Conservation (phyloP, 345 rosid genomes). For the Eucalyptus polybractea region DNA sequence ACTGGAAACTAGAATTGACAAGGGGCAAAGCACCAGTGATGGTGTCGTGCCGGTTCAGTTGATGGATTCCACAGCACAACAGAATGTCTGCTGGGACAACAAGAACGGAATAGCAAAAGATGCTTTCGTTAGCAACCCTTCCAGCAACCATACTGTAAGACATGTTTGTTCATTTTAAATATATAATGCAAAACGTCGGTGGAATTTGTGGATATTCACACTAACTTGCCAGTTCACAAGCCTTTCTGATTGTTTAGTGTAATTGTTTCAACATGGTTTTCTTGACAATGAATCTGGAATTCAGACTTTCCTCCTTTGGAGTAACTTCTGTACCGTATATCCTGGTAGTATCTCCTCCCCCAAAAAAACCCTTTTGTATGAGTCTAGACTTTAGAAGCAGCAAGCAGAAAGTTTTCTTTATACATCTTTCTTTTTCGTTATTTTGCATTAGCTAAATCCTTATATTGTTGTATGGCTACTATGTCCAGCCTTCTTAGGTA, state of each 20-base stretch:
- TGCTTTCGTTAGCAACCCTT: not conserved
- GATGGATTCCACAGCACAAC: not conserved
- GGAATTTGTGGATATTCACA: not conserved
- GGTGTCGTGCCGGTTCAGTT: not conserved
- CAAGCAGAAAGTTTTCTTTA: not conserved
- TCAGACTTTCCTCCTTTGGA: not conserved
- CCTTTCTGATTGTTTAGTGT: not conserved
- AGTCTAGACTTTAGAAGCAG: not conserved
- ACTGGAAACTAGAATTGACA: not conserved
- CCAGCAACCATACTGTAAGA: slow-evolving; percentile 10
- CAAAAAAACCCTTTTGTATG: not conserved
- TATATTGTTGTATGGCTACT: not conserved
- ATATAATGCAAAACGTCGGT: not conserved
- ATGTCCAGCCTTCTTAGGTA: not conserved
- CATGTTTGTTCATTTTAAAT: not conserved
- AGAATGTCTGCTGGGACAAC: not conserved
- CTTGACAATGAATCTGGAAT: not conserved
- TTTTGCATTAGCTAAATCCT: not conserved
- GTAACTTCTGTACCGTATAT: not conserved
- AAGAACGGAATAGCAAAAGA: not conserved
- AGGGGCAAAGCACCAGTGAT: not conserved
- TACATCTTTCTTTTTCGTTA: not conserved
- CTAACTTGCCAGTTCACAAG: not conserved
- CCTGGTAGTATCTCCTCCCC: not conserved
- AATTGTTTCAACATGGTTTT: not conserved